Conservation (phyloP, 1,284 basidiomycete genomes). For the Volvariella volvacea region DNA sequence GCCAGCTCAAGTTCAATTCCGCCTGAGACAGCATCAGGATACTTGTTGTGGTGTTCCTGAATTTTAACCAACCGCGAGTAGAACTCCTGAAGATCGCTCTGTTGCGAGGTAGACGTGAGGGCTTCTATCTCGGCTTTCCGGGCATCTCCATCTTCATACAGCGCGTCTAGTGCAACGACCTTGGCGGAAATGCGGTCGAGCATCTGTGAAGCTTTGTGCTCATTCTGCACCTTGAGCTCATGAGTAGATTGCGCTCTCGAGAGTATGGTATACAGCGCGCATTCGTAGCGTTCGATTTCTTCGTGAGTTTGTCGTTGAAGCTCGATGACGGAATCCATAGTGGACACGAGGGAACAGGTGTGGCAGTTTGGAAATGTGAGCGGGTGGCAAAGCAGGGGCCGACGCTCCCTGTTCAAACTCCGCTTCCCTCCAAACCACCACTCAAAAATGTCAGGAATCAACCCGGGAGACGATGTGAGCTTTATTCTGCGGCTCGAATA, state of each 20-base stretch:
- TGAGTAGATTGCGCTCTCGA: constrained; percentile 58
- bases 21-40: constrained; percentile 81
- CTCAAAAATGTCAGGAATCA: constrained; percentile 71
- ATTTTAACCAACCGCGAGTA: constrained; percentile 91
- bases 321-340: constrained; percentile 91
- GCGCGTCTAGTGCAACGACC: constrained; percentile 54
- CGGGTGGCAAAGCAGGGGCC: constrained; percentile 7
- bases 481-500: constrained; percentile 9
- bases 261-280: constrained; percentile 64
- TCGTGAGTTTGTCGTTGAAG: constrained; percentile 91
- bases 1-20: constrained; percentile 79
- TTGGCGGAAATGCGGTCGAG: constrained; percentile 78
- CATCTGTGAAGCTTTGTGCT: constrained; percentile 84
- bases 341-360: constrained; percentile 5
- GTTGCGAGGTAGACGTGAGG: constrained; percentile 50
- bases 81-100: constrained; percentile 85
- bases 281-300: constrained; percentile 88
- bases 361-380: constrained; percentile 2
- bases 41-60: constrained; percentile 93
- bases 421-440: constrained; percentile 31
- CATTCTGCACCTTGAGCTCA: constrained; percentile 65
- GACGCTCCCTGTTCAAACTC: constrained; percentile 41
- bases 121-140: constrained; percentile 55
- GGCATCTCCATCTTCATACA: constrained; percentile 71
- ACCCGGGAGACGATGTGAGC: constrained; percentile 66